Base-by-base conservation (phyloP, 1,139 yeast species). In the Pichia sp. region DNA sequence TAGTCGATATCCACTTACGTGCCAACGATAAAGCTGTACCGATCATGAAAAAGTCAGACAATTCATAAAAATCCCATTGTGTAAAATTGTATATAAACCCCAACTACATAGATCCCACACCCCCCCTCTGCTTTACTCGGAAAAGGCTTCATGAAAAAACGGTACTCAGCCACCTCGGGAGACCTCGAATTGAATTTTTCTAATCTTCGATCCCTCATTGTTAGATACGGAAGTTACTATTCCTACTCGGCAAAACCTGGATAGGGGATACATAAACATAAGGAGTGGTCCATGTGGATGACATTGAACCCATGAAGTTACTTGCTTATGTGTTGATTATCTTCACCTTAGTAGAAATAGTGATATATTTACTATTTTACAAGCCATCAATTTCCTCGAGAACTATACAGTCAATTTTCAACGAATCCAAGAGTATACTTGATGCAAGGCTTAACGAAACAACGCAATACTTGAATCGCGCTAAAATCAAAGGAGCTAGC, bases 11-110 rank as follows among this genome's bases (percentile, higher is more conserved):
- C 19, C 79, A 79, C 28, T 30, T 54, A 4, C 47, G 46, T 41
- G 56, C 56, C n/a, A 49, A 54, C 60, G 71, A 85, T 23, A 84
- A 84, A 66, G 82, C 88, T 69, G 70, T 85, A 61, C 80, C 80
- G 3, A 54, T 66, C 1, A 26, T 60, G 43, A 53, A 48, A 23
- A 55, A 49, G 44, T 31, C 18, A 1, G 48, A 44, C 7, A 43
- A 22, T 22, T 19, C 10, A 6, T 43, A 23, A 42, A 16, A 3
- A 3, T 13, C n/a, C 37, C n/a, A 16, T 25, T 25, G 28, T 25
- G 28, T 25, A 25, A 25, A n/a, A n/a, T n/a, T n/a, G n/a, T n/a
- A n/a, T n/a, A n/a, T n/a, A n/a, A n/a, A n/a, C n/a, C n/a, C n/a
- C n/a, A n/a, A n/a, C n/a, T 8, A 30, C 12, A 12, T 30, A n/a